Percentiles rank a stretch among this genome's conserved stretches.
Conservation (phyloP, 306 rosid genomes). For the Luffa acutangula region DNA sequence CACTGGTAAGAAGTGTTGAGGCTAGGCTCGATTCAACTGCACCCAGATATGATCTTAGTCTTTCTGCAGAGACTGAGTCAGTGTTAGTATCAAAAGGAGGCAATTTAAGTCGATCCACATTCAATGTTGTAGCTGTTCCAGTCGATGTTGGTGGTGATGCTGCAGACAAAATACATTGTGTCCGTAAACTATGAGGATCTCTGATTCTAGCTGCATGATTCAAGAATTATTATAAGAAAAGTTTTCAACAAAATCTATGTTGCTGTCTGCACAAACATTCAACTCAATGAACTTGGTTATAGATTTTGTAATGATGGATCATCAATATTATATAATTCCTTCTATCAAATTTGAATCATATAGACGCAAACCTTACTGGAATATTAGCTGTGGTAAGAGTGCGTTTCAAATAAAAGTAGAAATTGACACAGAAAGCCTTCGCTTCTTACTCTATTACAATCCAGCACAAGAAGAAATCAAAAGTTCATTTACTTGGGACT, state of each 20-base stretch:
- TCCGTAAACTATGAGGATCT: slow-evolving; percentile 31
- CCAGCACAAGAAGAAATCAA: background rate
- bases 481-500: background rate
- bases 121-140: slow-evolving; percentile 34
- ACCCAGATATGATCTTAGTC: slow-evolving; percentile 47
- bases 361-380: background rate
- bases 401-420: background rate
- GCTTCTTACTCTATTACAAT: background rate
- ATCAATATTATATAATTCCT: background rate
- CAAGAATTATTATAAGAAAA: background rate
- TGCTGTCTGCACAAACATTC: background rate
- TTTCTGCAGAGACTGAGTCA: slow-evolving; percentile 25
- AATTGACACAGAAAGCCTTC: background rate
- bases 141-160: slow-evolving; percentile 37
- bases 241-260: background rate
- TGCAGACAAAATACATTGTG: slow-evolving; percentile 52
- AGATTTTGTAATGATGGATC: background rate
- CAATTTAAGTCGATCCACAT: slow-evolving; percentile 43
- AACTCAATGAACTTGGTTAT: background rate
- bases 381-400: background rate
- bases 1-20: slow-evolving; percentile 57
- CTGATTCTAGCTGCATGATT: slow-evolving; percentile 51
- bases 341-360: background rate
- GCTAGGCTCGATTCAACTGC: slow-evolving; percentile 44
- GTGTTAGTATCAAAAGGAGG: slow-evolving; percentile 32